phyloP scores from a whole-genome alignment of 139 green algal genomes.

The Closterium sp. region DNA sequence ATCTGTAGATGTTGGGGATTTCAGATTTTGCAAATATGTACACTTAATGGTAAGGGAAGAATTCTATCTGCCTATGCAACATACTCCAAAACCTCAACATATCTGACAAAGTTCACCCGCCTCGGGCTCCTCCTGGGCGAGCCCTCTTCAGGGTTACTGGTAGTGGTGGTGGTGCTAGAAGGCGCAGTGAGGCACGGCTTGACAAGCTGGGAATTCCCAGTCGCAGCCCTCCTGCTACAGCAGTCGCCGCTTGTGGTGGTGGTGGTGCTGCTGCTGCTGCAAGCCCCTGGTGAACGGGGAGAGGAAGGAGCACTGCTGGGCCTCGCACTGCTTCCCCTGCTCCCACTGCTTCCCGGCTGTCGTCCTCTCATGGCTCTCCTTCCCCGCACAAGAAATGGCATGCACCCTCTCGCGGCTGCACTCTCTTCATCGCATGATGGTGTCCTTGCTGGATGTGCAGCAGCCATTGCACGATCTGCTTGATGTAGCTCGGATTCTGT shows the following conservation, averaged over 20 bases:
- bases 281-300: not conserved
- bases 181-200: not conserved
- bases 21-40: too few species aligned
- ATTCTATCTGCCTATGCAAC: not conserved
- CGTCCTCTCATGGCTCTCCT: too few species aligned
- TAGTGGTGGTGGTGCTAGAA: not conserved
- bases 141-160: not conserved
- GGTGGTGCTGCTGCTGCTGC: not conserved
- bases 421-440: too few species aligned
- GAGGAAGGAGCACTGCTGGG: not conserved
- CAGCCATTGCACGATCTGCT: too few species aligned
- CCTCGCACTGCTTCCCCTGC: not conserved
- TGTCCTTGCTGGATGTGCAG: too few species aligned
- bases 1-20: too few species aligned
- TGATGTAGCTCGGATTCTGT: too few species aligned
- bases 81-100: not conserved
- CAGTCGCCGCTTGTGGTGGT: not conserved
- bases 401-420: too few species aligned
- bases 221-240: not conserved
- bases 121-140: not conserved
- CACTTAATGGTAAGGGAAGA: too few species aligned
- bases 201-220: not conserved
- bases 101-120: not conserved
- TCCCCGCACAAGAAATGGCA: too few species aligned
- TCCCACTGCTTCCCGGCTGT: not conserved